Evolutionary conservation across 2,329 filamentous ascomycete genomes (phyloP).

Genomic region (Endothia cerciana): DNA sequence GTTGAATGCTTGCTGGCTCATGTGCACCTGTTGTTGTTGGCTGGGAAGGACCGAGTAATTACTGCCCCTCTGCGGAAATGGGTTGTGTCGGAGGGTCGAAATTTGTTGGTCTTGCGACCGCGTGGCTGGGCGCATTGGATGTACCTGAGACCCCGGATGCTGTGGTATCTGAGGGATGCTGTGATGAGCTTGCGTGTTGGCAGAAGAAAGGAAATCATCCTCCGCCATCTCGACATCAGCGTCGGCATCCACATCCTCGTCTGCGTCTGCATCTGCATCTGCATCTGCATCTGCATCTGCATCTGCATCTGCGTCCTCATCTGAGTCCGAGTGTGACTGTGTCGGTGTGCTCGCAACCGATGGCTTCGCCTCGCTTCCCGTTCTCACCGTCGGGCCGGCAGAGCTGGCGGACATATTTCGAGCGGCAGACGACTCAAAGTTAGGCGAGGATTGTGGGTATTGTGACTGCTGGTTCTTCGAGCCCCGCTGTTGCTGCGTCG

Average conservation of each 20-base stretch:
- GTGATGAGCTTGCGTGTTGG: slow-evolving; percentile 18
- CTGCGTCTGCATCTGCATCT: slow-evolving; percentile 14
- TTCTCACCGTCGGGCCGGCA: slow-evolving; percentile 13
- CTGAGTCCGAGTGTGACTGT: slow-evolving; percentile 21
- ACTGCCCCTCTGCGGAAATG: slow-evolving; percentile 19
- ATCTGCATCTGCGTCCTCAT: slow-evolving; percentile 24
- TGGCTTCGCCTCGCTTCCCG: slow-evolving; percentile 26
- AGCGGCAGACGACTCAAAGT: slow-evolving; percentile 30
- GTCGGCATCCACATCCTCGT: slow-evolving; percentile 24
- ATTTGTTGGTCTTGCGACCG: slow-evolving; percentile 16
- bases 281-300: slow-evolving; percentile 19
- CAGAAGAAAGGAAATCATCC: slow-evolving; percentile 16
- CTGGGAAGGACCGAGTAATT: slow-evolving; percentile 22
- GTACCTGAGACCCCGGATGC: slow-evolving; percentile 7
- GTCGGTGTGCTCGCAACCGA: slow-evolving; percentile 22
- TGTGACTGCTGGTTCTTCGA: slow-evolving; percentile 33
- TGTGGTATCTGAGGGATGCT: slow-evolving; percentile 16
- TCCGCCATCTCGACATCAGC: slow-evolving; percentile 24
- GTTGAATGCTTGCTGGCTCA: slow-evolving; percentile 24
- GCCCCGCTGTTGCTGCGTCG: slow-evolving; percentile 31
- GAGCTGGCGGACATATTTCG: slow-evolving; percentile 20
- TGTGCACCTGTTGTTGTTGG: slow-evolving; percentile 23
- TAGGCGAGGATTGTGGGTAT: slow-evolving; percentile 41
- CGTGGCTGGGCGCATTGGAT: slow-evolving; percentile 6
- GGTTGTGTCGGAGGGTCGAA: slow-evolving; percentile 14